Base-by-base conservation (phyloP, 345 rosid species). In the Erucastrum elatum region DNA sequence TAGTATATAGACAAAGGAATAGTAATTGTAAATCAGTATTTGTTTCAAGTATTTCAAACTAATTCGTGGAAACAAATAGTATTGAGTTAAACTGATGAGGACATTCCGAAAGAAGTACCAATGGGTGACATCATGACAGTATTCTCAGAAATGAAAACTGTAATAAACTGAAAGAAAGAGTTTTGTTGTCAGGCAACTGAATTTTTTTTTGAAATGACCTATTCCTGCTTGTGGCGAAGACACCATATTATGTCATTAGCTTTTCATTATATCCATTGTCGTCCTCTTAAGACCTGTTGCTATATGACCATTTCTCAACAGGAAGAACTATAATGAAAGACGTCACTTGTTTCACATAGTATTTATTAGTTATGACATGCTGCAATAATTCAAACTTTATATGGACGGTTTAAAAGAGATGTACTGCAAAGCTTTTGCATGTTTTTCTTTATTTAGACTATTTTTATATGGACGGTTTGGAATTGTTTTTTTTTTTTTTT, bases 381-480 rank as follows among this genome's bases (percentile, higher is more conserved):
- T 70, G 33, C 65, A 63, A 56, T 65, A 56, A 71, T 71, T 78
- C 12, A n/a, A 71, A 65, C 66, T 78, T 71, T 71, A 70, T 71
- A 60, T 64, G 49, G 21, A 21, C 21, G 21, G 21, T 21, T 21
- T 21, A 21, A 21, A 27, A 70, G 70, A 64, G 35, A 35, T 49
- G 56, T 75, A 58, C 49, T 44, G 5, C 25, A 72, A 64, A 56
- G 37, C n/a, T 71, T 64, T 71, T 77, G 66, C 17, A 21, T 21
- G 21, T 21, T 77, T 77, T 71, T 55, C 67, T 56, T 71, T 46
- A 55, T 71, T 64, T 56, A 30, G 33, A 56, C 61, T 29, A 13
- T 56, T 55, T 64, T 55, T 12, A 56, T 39, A 65, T 78, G 76
- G 76, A 78, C 81, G 81, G 81, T 78, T 64, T 65, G 72, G 21